These are phyloP conservation scores for Conoideocrella luteorostrata DNA, from an alignment of 2,329 filamentous ascomycete species.

Conservation along the genomic window DNA sequence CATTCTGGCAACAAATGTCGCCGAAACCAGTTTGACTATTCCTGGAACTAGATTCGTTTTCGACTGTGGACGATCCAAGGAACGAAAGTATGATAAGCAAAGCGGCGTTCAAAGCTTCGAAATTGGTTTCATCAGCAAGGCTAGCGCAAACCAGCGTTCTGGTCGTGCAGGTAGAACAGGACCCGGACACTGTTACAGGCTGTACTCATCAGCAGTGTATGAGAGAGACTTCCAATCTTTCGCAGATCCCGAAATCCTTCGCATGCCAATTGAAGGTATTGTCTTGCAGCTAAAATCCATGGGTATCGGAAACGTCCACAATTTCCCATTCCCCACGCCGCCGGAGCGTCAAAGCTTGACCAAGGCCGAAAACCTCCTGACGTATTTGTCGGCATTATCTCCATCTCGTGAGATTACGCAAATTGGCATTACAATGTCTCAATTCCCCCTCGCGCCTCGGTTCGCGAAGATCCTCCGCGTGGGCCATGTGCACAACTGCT, in stretches of 20 bases:
- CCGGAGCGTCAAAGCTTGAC: conserved; percentile 70
- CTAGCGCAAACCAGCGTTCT: conserved; percentile 82
- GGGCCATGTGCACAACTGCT: conserved; percentile 73
- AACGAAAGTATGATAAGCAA: conserved; percentile 78
- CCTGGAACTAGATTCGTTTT: conserved; percentile 94
- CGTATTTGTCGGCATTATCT: conserved; percentile 76
- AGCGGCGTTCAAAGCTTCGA: conserved; percentile 95
- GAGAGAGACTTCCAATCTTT: conserved; percentile 85
- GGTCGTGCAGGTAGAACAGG: conserved; percentile 94
- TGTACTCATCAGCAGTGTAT: conserved; percentile 93
- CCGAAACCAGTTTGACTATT: conserved; percentile 94
- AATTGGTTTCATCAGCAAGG: conserved; percentile 95
- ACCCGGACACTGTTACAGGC: conserved; percentile 87
- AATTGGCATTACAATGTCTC: conserved; percentile 73
- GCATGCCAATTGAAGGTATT: conserved; percentile 87
- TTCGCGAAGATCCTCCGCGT: conserved; percentile 90
- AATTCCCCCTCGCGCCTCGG: conserved; percentile 84
- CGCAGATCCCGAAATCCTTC: conserved; percentile 78
- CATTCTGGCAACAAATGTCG: conserved; percentile 91
- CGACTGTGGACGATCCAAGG: conserved; percentile 87
- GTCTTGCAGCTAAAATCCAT: conserved; percentile 93
- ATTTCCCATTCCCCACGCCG: conserved; percentile 93
- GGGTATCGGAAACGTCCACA: conserved; percentile 82
- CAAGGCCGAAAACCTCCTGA: conserved; percentile 79
- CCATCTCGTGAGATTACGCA: conserved; percentile 67